Percentiles rank a stretch among this genome's conserved stretches.
phyloP scores from a whole-genome alignment of 176 grass and related monocot genomes.

The Cenchrus purpureus region DNA sequence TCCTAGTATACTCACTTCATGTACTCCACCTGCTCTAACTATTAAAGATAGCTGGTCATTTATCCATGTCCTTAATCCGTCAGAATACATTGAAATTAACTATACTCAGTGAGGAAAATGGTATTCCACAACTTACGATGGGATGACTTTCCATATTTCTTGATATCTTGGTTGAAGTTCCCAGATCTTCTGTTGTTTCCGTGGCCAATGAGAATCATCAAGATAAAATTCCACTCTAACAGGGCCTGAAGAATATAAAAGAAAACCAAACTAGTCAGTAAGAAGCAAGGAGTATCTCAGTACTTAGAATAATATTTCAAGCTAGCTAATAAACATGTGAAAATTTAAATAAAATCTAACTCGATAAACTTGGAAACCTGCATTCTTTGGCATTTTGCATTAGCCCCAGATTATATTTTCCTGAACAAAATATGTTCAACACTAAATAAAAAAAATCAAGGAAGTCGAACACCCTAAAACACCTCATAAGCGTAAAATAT shows the following conservation, averaged over 20 bases:
- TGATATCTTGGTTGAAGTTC: conserved; percentile 74
- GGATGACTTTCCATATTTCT: conserved; percentile 73
- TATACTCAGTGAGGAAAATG: neutral
- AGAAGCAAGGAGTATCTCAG: conserved; percentile 33
- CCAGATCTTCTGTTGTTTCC: conserved; percentile 74
- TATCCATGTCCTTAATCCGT: neutral
- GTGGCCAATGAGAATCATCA: conserved; percentile 66
- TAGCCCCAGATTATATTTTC: conserved; percentile 8
- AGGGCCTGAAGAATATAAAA: conserved; percentile 55
- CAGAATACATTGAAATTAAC: neutral
- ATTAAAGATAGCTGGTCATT: conserved; percentile 8
- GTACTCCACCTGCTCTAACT: conserved; percentile 1
- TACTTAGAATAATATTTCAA: neutral
- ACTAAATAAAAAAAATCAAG: neutral
- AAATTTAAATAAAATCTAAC: conserved; percentile 11
- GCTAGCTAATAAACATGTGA: neutral
- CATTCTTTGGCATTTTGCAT: neutral
- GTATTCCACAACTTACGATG: conserved; percentile 60
- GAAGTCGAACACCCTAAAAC: neutral
- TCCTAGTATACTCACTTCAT: neutral
- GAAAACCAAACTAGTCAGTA: conserved; percentile 7
- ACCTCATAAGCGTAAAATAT: conserved; percentile 21
- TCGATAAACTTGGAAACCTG: neutral
- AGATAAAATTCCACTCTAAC: conserved; percentile 62
- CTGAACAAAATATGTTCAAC: neutral